Evolutionary conservation across 768 basidiomycete genomes (phyloP), one percentile per base, ranked within the genome.

Genomic region (Scleroderma citrinum): DNA sequence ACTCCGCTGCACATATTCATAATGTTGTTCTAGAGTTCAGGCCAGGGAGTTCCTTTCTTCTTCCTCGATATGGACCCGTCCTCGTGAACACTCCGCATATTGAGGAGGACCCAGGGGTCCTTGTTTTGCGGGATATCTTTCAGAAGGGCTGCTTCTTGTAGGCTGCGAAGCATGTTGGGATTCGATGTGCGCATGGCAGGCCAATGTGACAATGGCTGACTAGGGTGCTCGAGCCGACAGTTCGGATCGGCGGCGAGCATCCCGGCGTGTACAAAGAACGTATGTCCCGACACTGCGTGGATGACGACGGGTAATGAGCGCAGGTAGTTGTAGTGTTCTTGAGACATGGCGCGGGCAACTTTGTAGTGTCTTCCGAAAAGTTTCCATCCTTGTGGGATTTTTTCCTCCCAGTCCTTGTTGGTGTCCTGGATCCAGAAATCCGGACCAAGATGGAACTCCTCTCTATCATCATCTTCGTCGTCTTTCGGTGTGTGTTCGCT

Each of bases 251-350:
- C 76, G 0, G 92, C 76, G 2, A 97, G 74, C 17, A 95, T 59
- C 6, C 94, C 94, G 2, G 82, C 93, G 56, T 96, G 92, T 1
- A 84, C 88, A 41, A 94, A 73, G 68, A 82, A 83, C 1, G 82
- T 67, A 59, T 94, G 89, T 2, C 85, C 78, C 2, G 76, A 75
- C 0, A 92, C 89, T 14, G 87, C 67, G 60, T 95, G 82, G 7
- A 93, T 70, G 42, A 76, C 72, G 26, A 92, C 69, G 0, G 94
- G 93, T 0, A 92, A 68, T n/a, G 77, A 69, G 26, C 78, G 63
- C 24, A 96, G 75, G 64, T 93, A 97, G n/a, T 71, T 57, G 54
- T 82, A 88, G 42, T 92, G 76, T 3, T 63, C 63, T 16, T 61
- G 61, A n/a, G 81, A 70, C 73, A 94, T 77, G 39, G 72, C 75